phyloP scores from a whole-genome alignment of 257 asterid genomes.

The Lycium ferocissimum region DNA sequence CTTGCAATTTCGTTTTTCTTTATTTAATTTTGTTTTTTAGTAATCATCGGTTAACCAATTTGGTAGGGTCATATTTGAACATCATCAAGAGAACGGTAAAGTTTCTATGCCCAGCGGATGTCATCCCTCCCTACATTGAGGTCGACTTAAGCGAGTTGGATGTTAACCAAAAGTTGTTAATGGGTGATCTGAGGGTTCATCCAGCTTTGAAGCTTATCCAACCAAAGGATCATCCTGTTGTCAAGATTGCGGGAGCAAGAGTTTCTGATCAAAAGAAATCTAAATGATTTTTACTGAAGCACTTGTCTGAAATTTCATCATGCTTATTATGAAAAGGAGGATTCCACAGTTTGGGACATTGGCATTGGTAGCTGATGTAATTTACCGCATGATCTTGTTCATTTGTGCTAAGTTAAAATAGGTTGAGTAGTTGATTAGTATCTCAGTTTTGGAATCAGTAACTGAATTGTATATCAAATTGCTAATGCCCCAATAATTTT shows the following conservation, averaged over 20 bases:
- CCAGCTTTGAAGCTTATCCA: slow-evolving; percentile 76
- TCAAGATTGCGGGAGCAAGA: slow-evolving; percentile 57
- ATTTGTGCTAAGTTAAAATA: not conserved
- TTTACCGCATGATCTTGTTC: not conserved
- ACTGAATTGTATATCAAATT: slow-evolving; percentile 18
- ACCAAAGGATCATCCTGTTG: slow-evolving; percentile 46
- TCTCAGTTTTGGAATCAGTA: not conserved
- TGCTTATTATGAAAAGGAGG: not conserved
- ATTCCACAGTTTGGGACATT: not conserved
- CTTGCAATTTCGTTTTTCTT: not conserved
- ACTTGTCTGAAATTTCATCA: not conserved
- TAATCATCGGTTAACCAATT: slow-evolving; percentile 21
- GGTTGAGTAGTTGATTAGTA: not conserved
- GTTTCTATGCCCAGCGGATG: slow-evolving; percentile 85
- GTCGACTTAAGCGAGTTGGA: slow-evolving; percentile 91
- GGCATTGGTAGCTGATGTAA: slow-evolving; percentile 8
- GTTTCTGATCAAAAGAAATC: slow-evolving; percentile 60
- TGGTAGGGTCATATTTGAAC: slow-evolving; percentile 76
- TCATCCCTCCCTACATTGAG: slow-evolving; percentile 85
- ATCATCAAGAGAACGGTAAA: slow-evolving; percentile 81
- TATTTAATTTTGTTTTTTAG: not conserved
- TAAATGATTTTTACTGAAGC: slow-evolving; percentile 39
- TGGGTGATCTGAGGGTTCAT: slow-evolving; percentile 84
- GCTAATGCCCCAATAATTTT: slow-evolving; percentile 16
- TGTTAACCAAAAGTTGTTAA: slow-evolving; percentile 77